Evolutionary conservation across 192 early-diverging fungal species (phyloP).

Genomic region (Dimargaris verticillata): DNA sequence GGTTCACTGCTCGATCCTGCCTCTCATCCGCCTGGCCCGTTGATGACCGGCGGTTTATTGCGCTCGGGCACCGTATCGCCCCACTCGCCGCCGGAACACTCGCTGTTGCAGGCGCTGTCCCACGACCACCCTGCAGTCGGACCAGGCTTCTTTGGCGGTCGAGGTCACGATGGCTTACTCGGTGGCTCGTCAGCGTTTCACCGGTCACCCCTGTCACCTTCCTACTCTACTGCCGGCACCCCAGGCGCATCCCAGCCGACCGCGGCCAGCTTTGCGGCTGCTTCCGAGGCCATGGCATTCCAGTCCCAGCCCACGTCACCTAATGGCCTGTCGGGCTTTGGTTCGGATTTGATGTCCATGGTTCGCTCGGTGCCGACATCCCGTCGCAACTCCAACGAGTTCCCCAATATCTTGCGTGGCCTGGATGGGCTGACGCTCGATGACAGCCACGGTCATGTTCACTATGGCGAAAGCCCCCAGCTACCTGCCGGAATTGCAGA

Average conservation of each 20-base stretch:
- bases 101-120: no score
- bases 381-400: constrained; percentile 54
- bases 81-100: neutral
- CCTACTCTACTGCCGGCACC: neutral
- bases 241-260: neutral
- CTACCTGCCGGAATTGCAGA: constrained; percentile 15
- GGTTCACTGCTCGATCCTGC: no score
- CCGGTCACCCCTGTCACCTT: neutral
- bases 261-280: no score
- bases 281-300: constrained; percentile 6
- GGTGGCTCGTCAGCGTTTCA: neutral
- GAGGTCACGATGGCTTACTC: neutral
- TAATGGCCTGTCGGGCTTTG: constrained; percentile 12
- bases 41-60: no score
- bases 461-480: constrained; percentile 20
- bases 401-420: constrained; percentile 29
- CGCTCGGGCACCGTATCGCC: neutral
- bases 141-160: neutral
- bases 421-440: constrained; percentile 23
- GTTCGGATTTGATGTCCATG: constrained; percentile 18
- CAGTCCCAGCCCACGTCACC: constrained; percentile 30
- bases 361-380: constrained; percentile 48
- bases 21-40: no score
- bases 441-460: constrained; percentile 5
- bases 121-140: neutral